phyloP scores from a whole-genome alignment of 306 rosid species.

The Pterocarpus macrocarpus region DNA sequence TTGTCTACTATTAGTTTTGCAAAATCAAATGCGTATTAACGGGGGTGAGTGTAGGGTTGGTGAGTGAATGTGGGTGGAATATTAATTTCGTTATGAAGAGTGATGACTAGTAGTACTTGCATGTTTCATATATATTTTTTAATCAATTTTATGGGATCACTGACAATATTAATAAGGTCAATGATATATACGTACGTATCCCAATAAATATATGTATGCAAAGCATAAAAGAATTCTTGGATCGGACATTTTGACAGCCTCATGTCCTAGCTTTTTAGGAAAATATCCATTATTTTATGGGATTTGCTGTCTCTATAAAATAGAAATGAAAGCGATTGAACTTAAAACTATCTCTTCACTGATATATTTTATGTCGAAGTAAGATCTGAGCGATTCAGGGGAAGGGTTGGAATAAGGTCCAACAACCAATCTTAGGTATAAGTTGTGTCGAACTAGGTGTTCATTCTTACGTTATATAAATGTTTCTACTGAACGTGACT shows the following conservation, averaged over 20 bases:
- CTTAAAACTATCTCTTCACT: conserved; percentile 40
- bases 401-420: neutral
- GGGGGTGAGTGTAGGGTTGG: conserved; percentile 53
- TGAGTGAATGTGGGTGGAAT: conserved; percentile 57
- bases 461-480: neutral
- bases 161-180: conserved; percentile 46
- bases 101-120: conserved; percentile 42
- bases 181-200: conserved; percentile 26
- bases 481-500: neutral
- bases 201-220: neutral
- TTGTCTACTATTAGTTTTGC: conserved; percentile 50
- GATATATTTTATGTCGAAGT: conserved; percentile 16
- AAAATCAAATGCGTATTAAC: conserved; percentile 54
- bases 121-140: neutral
- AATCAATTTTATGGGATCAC: conserved; percentile 35
- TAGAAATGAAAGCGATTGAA: conserved; percentile 33
- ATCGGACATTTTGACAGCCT: conserved; percentile 71
- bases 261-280: conserved; percentile 56
- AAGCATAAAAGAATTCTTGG: conserved; percentile 61
- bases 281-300: conserved; percentile 61
- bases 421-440: neutral
- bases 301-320: conserved; percentile 38
- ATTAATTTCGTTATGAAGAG: conserved; percentile 39
- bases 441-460: neutral
- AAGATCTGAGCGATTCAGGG: conserved; percentile 33